Conservation (phyloP, 495 filamentous ascomycete genomes). For the Tuber brumale region DNA sequence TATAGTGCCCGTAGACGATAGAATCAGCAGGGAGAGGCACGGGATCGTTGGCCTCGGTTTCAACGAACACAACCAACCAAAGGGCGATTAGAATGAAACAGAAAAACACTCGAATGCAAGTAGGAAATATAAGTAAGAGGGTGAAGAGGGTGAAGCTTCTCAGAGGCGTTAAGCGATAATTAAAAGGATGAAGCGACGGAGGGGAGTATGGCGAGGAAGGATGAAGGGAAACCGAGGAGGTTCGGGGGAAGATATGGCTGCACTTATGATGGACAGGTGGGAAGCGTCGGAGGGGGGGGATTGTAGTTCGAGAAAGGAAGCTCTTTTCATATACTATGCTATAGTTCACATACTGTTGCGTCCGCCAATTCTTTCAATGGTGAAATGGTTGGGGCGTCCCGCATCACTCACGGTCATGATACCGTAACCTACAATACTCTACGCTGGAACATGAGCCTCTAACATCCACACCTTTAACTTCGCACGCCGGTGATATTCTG, state of each 20-base stretch:
- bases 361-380: neutral
- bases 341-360: neutral
- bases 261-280: neutral
- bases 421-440: neutral
- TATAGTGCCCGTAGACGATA: neutral
- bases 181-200: slow-evolving; percentile 9
- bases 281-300: neutral
- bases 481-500: neutral
- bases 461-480: neutral
- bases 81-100: slow-evolving; percentile 20
- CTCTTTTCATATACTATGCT: neutral
- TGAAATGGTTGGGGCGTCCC: neutral
- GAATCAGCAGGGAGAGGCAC: slow-evolving; percentile 24
- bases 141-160: neutral
- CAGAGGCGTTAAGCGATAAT: neutral
- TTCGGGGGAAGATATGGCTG: neutral
- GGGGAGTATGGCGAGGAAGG: slow-evolving; percentile 6
- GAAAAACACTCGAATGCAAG: neutral
- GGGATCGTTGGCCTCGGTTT: slow-evolving; percentile 9
- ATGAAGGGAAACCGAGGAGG: neutral
- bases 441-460: neutral
- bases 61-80: neutral
- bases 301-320: neutral
- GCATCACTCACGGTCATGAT: neutral
- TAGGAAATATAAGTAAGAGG: neutral